Evolutionary conservation across 2,329 filamentous ascomycete species (phyloP).

Genomic region (Microsporum ferrugineum): DNA sequence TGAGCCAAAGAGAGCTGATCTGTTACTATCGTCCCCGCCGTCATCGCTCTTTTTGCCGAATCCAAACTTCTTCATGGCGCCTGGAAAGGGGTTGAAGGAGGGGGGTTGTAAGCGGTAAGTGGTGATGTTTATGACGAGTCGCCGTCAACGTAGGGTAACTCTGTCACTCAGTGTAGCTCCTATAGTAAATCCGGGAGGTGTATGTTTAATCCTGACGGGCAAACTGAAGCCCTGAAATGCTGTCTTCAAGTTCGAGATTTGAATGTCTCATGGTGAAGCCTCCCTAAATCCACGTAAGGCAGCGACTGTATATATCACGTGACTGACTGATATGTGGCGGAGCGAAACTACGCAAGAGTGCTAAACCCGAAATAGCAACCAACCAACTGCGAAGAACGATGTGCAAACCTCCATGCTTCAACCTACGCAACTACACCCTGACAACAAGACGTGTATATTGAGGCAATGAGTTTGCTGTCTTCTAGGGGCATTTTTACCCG

Average conservation of each 20-base stretch:
- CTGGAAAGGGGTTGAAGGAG: background rate
- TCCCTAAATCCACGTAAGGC: background rate
- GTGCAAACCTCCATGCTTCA: background rate
- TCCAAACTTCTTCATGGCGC: conserved; percentile 20
- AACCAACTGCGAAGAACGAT: background rate
- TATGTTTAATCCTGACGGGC: background rate
- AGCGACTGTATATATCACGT: background rate
- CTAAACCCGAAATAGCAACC: background rate
- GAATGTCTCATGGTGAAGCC: background rate
- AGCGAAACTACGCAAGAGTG: background rate
- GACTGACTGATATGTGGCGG: background rate
- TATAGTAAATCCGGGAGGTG: background rate
- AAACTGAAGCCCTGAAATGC: background rate
- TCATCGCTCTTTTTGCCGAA: conserved; percentile 45
- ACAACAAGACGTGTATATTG: background rate
- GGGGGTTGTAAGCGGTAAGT: background rate
- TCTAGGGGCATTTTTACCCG: background rate
- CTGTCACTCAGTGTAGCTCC: background rate
- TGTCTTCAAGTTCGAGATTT: background rate
- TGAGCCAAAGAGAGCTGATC: conserved; percentile 49
- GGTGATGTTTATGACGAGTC: background rate
- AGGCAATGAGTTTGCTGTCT: background rate
- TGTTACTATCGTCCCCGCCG: conserved; percentile 42
- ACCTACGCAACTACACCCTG: background rate
- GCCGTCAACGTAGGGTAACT: background rate